Conservation (phyloP, 108 stramenopile species). For the Aureococcus anophagefferens region DNA sequence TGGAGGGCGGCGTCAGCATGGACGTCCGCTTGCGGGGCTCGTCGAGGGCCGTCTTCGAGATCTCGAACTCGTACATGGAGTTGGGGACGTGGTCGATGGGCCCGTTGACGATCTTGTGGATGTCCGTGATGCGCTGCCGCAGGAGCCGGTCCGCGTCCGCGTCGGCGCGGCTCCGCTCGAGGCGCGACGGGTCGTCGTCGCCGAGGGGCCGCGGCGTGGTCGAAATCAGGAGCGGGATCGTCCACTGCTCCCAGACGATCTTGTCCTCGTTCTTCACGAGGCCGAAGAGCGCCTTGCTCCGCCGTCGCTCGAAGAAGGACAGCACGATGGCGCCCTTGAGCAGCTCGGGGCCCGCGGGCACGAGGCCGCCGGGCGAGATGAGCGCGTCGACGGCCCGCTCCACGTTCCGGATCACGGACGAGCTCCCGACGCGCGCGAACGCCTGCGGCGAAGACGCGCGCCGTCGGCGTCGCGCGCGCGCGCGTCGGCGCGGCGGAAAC, state of each 20-base stretch:
- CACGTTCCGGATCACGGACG: constrained; percentile 9
- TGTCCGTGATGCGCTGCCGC: constrained; percentile 7
- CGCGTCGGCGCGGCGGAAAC: too few relatives aligned
- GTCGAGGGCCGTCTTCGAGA: too few relatives aligned
- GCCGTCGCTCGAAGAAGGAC: constrained; percentile 30
- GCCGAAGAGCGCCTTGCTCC: constrained; percentile 16
- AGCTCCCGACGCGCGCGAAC: constrained; percentile 17
- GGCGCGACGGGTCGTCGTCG: constrained; percentile 16
- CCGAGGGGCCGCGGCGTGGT: constrained; percentile 15
- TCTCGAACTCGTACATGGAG: constrained; percentile 26
- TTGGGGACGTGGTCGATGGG: constrained; percentile 27
- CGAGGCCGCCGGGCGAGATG: constrained; percentile 1
- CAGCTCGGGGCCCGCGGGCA: constrained; percentile 26
- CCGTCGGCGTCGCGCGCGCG: too few relatives aligned
- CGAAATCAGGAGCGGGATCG: constrained; percentile 20
- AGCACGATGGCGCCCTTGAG: constrained; percentile 23
- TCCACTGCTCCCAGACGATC: constrained; percentile 31
- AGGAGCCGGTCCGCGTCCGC: constrained; percentile 9
- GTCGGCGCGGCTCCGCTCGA: constrained; percentile 16
- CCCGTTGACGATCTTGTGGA: constrained; percentile 14
- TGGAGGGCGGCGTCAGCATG: too few relatives aligned
- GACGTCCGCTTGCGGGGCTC: too few relatives aligned
- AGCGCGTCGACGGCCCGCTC: constrained; percentile 13
- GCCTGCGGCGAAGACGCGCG: too few relatives aligned
- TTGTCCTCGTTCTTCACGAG: constrained; percentile 28